Percentiles rank a stretch among this genome's conserved stretches.
Conservation (phyloP, 2,329 filamentous ascomycete genomes). For the Ceratocystis colombiana region DNA sequence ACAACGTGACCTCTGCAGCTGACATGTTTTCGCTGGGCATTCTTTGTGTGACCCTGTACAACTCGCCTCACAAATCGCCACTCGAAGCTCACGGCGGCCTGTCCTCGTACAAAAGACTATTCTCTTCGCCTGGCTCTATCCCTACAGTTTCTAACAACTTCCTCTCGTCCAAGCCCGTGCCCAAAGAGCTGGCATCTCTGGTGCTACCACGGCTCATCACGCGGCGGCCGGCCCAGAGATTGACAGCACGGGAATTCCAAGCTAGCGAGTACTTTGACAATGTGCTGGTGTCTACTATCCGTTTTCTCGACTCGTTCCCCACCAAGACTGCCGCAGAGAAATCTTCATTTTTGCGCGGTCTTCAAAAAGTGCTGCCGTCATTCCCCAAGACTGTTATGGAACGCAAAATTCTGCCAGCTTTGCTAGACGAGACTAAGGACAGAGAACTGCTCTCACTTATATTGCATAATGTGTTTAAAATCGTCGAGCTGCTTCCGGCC, state of each 20-base stretch:
- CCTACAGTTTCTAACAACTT: slow-evolving; percentile 78
- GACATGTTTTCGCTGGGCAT: slow-evolving; percentile 93
- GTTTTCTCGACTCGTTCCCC: slow-evolving; percentile 83
- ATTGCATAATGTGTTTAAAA: slow-evolving; percentile 84
- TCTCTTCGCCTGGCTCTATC: slow-evolving; percentile 65
- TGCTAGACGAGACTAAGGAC: slow-evolving; percentile 91
- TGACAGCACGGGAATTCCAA: slow-evolving; percentile 86
- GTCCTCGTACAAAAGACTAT: slow-evolving; percentile 74
- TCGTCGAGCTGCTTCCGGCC: slow-evolving; percentile 66
- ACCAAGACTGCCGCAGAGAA: slow-evolving; percentile 90
- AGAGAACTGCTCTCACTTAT: slow-evolving; percentile 75
- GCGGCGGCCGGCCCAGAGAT: slow-evolving; percentile 71
- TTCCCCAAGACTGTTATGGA: slow-evolving; percentile 92
- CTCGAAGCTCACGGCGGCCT: slow-evolving; percentile 70
- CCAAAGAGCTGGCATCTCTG: slow-evolving; percentile 62
- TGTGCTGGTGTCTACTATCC: slow-evolving; percentile 87
- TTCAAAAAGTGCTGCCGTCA: slow-evolving; percentile 76
- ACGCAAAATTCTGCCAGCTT: slow-evolving; percentile 79
- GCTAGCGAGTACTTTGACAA: slow-evolving; percentile 96
- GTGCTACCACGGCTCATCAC: slow-evolving; percentile 82
- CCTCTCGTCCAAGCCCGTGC: slow-evolving; percentile 66
- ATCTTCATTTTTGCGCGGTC: slow-evolving; percentile 76
- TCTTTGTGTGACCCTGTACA: slow-evolving; percentile 81
- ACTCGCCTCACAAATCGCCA: slow-evolving; percentile 83
- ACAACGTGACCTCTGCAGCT: slow-evolving; percentile 68